Percentiles rank a stretch among this genome's conserved stretches.
phyloP scores from a whole-genome alignment of 495 filamentous ascomycete genomes.

The Patellaria atrata region DNA sequence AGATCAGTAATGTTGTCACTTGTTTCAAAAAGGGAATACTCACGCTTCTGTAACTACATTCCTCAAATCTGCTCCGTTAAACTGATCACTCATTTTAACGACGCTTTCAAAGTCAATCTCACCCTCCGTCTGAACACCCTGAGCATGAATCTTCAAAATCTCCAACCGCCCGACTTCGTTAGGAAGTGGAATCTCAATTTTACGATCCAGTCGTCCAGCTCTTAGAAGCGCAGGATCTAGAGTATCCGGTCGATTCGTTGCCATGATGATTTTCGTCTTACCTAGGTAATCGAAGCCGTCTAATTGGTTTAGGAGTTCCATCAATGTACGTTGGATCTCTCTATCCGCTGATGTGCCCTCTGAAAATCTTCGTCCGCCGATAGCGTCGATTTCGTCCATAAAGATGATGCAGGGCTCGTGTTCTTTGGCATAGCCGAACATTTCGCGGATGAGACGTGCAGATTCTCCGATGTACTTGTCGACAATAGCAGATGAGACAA shows the following conservation, averaged over 20 bases:
- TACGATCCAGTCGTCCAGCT: slow-evolving; percentile 87
- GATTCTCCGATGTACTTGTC: slow-evolving; percentile 99
- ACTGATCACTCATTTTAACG: slow-evolving; percentile 97
- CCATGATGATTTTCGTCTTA: slow-evolving; percentile 99
- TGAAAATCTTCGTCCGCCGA: slow-evolving; percentile 93
- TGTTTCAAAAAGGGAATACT: slow-evolving; percentile 28
- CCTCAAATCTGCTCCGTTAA: slow-evolving; percentile 93
- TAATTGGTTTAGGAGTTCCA: slow-evolving; percentile 97
- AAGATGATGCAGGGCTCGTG: slow-evolving; percentile 99
- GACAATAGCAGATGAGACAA: slow-evolving; percentile 98
- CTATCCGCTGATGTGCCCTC: slow-evolving; percentile 97
- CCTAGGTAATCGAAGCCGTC: slow-evolving; percentile 99
- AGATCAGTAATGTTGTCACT: slow-evolving; percentile 18
- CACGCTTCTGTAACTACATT: slow-evolving; percentile 99
- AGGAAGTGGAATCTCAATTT: slow-evolving; percentile 98
- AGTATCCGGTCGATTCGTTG: slow-evolving; percentile 95
- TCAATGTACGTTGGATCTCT: slow-evolving; percentile 96
- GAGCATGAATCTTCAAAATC: slow-evolving; percentile 96
- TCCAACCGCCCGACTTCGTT: slow-evolving; percentile 96
- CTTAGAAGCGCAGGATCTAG: slow-evolving; percentile 88
- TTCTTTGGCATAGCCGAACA: slow-evolving; percentile 99
- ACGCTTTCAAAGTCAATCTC: slow-evolving; percentile 99
- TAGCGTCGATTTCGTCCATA: slow-evolving; percentile 99
- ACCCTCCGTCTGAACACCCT: slow-evolving; percentile 71
- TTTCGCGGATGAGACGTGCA: slow-evolving; percentile 91